Percentiles rank a stretch among this genome's conserved stretches.
These are phyloP conservation scores for Tetrahymena borealis DNA, from an alignment of 73 alveolate species.

Conservation along the genomic window DNA sequence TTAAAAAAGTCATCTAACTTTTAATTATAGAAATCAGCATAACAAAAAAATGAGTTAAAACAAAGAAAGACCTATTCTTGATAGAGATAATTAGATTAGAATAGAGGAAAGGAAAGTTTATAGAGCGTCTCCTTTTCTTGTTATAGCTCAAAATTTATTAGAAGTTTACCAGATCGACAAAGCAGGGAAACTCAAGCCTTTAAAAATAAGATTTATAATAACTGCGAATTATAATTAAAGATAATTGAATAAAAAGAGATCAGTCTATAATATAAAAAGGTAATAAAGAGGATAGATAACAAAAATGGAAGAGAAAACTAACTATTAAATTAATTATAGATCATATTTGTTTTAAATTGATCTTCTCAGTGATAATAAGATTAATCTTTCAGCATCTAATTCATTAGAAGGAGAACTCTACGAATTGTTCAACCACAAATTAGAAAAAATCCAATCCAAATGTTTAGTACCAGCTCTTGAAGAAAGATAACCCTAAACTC, in stretches of 20 bases:
- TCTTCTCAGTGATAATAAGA: not conserved
- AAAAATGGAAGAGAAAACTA: not conserved
- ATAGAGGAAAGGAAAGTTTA: not conserved
- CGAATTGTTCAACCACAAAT: not conserved
- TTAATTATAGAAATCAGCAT: too few relatives aligned
- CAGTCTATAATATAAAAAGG: not conserved
- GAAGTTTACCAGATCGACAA: not conserved
- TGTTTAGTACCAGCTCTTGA: not conserved
- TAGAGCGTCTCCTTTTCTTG: not conserved
- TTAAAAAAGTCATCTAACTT: too few relatives aligned
- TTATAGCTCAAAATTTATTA: not conserved
- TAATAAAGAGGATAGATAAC: not conserved
- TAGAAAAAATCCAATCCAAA: not conserved
- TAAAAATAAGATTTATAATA: not conserved
- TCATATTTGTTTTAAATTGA: not conserved
- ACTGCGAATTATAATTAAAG: not conserved
- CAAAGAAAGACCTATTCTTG: too few relatives aligned
- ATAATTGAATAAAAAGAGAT: not conserved
- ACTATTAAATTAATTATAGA: not conserved
- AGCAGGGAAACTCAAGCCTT: not conserved
- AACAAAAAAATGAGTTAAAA: too few relatives aligned
- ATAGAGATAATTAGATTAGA: not conserved
- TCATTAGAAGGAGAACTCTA: not conserved
- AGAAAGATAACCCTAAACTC: not conserved
- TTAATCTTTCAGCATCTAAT: not conserved